Base-by-base conservation (phyloP, 2,329 filamentous ascomycete species). In the Coniella vitis region DNA sequence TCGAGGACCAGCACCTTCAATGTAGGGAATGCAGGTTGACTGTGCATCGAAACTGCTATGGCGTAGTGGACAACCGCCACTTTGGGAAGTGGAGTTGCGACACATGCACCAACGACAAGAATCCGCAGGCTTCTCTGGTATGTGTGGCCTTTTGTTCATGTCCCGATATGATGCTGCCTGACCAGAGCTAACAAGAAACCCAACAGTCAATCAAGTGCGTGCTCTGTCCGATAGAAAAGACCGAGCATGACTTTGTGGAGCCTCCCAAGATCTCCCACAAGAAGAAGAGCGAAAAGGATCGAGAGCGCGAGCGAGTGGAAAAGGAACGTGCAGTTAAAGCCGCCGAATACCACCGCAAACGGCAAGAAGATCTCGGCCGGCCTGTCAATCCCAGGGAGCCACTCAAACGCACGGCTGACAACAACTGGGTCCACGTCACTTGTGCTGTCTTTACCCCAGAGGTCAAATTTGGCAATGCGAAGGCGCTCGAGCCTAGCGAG, bases 341-440 rank as follows among this genome's bases (percentile, higher is more conserved):
- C 7, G 86, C 84, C 43, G 85, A 91, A n/a, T 83, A 83, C 48
- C 95, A 95, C 65, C 81, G 81, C 36, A 86, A 86, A 63, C 84
- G 81, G 61, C 91, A 98, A 66, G 81, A 88, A 61, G 86, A 91
- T 53, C 81, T 85, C 59, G 89, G 90, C 57, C 86, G 90, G 41
- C 91, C 93, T 1, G 68, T 85, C 32, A 80, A 88, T 55, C 93
- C 93, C 21, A 81, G 93, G 41, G 93, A 97, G 63, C 86, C 93
- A 3, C 72, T 98, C 54, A 98, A 98, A 69, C 82, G 88, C 42
- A 98, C 93, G 0, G 87, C 86, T 4, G 90, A 94, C 63, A 97
- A 97, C 69, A 97, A 97, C 61, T 98, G 93, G 93, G 88, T 96
- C 14, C 93, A 98, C 63, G 89, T 97, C 22, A 84, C 86, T 34